Conservation (phyloP, 78 protist genomes). For the Acrasis kona region DNA sequence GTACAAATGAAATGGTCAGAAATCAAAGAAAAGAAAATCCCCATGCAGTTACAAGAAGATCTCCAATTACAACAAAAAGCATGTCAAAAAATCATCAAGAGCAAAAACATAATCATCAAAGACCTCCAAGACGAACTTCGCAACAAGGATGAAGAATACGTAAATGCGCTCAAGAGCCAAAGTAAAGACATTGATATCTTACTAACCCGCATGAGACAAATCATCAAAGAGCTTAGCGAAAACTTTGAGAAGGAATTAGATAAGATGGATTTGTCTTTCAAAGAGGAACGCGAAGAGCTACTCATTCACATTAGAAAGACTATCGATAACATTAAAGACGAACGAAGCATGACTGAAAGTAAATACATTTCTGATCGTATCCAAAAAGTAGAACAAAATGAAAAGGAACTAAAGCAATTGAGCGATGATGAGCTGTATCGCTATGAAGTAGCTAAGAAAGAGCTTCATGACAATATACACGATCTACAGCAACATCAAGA, state of each 20-base stretch:
- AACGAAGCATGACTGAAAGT: slow-evolving; percentile 31
- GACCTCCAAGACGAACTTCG: slow-evolving; percentile 36
- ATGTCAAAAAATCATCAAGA: not conserved
- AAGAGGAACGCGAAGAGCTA: slow-evolving; percentile 40
- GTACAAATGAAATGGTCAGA: slow-evolving; percentile 6
- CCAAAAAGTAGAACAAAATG: slow-evolving; percentile 24
- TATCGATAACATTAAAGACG: slow-evolving; percentile 12
- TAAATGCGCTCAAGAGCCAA: slow-evolving; percentile 30
- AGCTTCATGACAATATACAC: slow-evolving; percentile 17
- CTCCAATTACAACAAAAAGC: not conserved
- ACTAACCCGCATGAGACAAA: slow-evolving; percentile 17
- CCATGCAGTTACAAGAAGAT: slow-evolving; percentile 11
- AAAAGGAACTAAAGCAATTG: slow-evolving; percentile 23
- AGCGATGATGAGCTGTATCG: slow-evolving; percentile 38
- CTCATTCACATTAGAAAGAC: slow-evolving; percentile 4
- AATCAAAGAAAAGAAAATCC: not conserved
- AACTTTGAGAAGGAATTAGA: slow-evolving; percentile 33
- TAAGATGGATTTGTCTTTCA: slow-evolving; percentile 43
- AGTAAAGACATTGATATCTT: slow-evolving; percentile 48
- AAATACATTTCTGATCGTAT: not conserved
- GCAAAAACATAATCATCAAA: slow-evolving; percentile 36
- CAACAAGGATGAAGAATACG: slow-evolving; percentile 58
- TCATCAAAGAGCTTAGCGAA: not conserved
- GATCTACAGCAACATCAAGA: slow-evolving; percentile 16
- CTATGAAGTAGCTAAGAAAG: slow-evolving; percentile 43